These are phyloP conservation scores for Malus fusca DNA, from an alignment of 306 rosid genomes.

Conservation along the genomic window DNA sequence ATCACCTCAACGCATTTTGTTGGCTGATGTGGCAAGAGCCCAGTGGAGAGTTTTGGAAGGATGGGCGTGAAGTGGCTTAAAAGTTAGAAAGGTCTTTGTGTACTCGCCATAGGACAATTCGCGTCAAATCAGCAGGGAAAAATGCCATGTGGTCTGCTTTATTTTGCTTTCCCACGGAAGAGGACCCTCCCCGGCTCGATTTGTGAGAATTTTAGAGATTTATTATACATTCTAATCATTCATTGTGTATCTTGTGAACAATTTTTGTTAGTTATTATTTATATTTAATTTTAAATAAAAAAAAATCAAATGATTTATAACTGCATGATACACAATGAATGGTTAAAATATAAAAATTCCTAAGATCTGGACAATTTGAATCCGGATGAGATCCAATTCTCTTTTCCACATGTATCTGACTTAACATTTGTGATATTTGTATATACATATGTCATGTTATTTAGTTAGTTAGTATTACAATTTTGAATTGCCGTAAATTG, in stretches of 20 bases:
- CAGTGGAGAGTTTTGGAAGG: constrained; percentile 10
- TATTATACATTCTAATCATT: accelerated
- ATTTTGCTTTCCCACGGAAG: background rate
- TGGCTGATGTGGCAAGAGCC: constrained; percentile 17
- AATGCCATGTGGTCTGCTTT: constrained; percentile 21
- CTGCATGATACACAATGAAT: accelerated
- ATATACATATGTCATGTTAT: background rate
- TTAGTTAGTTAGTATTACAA: background rate
- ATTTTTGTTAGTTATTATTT: too few species aligned
- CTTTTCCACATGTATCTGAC: background rate
- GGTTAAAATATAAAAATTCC: accelerated
- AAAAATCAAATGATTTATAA: too few species aligned
- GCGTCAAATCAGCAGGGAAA: constrained; percentile 14
- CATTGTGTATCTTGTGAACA: accelerated
- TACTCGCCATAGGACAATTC: background rate
- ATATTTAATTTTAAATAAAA: too few species aligned
- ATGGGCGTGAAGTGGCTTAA: constrained; percentile 1
- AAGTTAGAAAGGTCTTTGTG: background rate
- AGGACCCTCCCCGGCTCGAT: too few species aligned
- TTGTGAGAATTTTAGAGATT: too few species aligned
- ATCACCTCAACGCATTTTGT: background rate
- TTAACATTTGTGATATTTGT: background rate
- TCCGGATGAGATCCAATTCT: too few species aligned
- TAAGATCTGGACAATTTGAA: too few species aligned
- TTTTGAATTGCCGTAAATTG: background rate